A percentile compares a stretch with the other conserved stretches of the same genome.
Conservation (phyloP, 768 basidiomycete species). For the Agaricus blazei region DNA sequence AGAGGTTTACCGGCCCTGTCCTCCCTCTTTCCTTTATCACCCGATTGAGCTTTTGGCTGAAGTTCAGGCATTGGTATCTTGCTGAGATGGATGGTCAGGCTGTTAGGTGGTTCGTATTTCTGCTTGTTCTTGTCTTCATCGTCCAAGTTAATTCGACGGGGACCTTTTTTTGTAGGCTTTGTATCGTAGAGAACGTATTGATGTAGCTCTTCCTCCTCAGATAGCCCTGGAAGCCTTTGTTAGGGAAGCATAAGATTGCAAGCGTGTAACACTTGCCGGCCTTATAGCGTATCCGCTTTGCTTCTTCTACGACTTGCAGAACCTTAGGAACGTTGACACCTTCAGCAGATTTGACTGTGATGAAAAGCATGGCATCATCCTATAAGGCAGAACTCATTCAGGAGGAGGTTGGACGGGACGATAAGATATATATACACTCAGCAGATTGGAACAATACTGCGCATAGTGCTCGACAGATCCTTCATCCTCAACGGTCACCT, state of each 20-base stretch:
- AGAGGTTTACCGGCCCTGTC: constrained; percentile 31
- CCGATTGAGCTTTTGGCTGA: constrained; percentile 40
- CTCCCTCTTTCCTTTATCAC: constrained; percentile 31
- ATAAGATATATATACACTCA: constrained; percentile 38
- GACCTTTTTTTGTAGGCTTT: constrained; percentile 42
- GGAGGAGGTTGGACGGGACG: not conserved
- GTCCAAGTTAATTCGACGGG: constrained; percentile 65
- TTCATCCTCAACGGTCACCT: constrained; percentile 65
- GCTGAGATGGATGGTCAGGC: constrained; percentile 70
- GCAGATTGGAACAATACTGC: constrained; percentile 54
- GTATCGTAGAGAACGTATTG: constrained; percentile 77
- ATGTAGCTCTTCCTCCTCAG: constrained; percentile 57
- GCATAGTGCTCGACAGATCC: constrained; percentile 65
- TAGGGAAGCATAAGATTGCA: not conserved
- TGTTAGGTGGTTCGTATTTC: constrained; percentile 63
- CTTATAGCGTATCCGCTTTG: constrained; percentile 73
- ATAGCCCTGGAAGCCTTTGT: constrained; percentile 25
- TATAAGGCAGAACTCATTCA: constrained; percentile 18
- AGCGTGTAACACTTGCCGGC: constrained; percentile 39
- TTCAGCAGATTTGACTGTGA: constrained; percentile 63
- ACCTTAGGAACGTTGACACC: constrained; percentile 70
- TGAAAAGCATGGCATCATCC: constrained; percentile 81
- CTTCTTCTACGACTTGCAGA: constrained; percentile 73
- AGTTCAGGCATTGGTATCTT: constrained; percentile 88
- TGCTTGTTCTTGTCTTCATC: constrained; percentile 41